Base-by-base conservation (phyloP, 306 rosid genomes). In the Vigna angularis region DNA sequence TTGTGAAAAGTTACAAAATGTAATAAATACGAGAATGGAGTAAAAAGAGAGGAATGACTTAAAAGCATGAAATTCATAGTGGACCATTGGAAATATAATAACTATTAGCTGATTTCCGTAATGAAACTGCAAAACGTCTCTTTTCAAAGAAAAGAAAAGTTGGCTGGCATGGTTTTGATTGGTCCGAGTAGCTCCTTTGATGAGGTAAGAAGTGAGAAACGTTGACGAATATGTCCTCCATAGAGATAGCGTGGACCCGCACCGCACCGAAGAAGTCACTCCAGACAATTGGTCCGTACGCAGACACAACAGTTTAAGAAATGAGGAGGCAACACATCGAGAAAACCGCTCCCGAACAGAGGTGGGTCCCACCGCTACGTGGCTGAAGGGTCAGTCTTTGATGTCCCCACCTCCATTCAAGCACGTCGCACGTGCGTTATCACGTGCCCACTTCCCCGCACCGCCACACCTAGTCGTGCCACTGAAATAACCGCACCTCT, bases 391-490 rank as follows among this genome's bases (percentile, higher is more conserved):
- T 71, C 78, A 77, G 66, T 68, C 73, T 80, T 77, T 80, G n/a
- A 65, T 72, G 82, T 74, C 51, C 16, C 76, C 62, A 8, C 58
- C 0, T 34, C 9, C 34, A 5, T 44, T 40, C 70, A 76, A 78
- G 70, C 82, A 47, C 83, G 48, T 64, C 66, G 47, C 88, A 89
- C 88, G 93, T 84, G 91, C 83, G 42, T 0, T 13, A n/a, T 82
- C 64, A 80, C 87, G 83, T 84, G 93, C 61, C 74, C 2, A 1
- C 0, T 0, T 49, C 8, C 0, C n/a, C 7, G 66, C 72, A 0
- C n/a, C 9, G 66, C 72, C 88, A 82, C 9, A 61, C 72, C 88
- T 79, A 84, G 70, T 66, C 48, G 40, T 76, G 82, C 17, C 68
- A 47, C 78, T 11, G 0, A 42, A 42, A 42, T 36, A 42, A 42